These are phyloP conservation scores for Ogataea hybrid DNA, from an alignment of 1,139 yeast species.

Conservation along the genomic window DNA sequence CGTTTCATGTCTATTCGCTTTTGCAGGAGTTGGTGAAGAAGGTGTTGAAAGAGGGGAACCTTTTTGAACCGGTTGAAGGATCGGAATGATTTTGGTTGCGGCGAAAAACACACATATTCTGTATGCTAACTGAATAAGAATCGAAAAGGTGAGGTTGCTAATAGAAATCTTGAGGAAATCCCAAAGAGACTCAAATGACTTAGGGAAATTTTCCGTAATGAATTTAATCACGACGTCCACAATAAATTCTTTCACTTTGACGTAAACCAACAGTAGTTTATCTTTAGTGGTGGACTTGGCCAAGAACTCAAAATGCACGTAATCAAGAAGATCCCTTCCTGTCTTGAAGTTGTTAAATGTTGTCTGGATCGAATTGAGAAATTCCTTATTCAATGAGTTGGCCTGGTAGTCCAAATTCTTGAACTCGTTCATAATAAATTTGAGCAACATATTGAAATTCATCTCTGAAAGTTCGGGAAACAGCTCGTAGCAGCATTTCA, in stretches of 20 bases:
- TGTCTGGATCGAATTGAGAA: slow-evolving; percentile 21
- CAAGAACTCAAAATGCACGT: slow-evolving; percentile 18
- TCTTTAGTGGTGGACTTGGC: slow-evolving; percentile 18
- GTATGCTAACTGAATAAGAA: slow-evolving; percentile 76
- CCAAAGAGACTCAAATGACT: slow-evolving; percentile 62
- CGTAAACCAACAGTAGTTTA: slow-evolving; percentile 16
- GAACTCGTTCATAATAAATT: slow-evolving; percentile 41
- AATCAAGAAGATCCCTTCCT: slow-evolving; percentile 17
- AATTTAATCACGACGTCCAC: slow-evolving; percentile 25
- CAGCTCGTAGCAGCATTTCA: slow-evolving; percentile 86
- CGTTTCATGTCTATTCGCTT: not conserved
- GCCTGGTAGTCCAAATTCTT: slow-evolving; percentile 33
- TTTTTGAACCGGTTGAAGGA: slow-evolving; percentile 43
- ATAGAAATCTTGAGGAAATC: slow-evolving; percentile 68
- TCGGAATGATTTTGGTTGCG: slow-evolving; percentile 91
- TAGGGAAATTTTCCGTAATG: slow-evolving; percentile 44
- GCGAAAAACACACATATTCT: slow-evolving; percentile 87
- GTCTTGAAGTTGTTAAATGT: slow-evolving; percentile 20
- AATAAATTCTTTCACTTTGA: slow-evolving; percentile 20
- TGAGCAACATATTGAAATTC: slow-evolving; percentile 34
- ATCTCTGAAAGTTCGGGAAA: slow-evolving; percentile 74
- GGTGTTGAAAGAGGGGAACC: slow-evolving; percentile 20
- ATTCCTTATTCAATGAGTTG: slow-evolving; percentile 26
- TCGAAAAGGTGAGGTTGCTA: slow-evolving; percentile 77
- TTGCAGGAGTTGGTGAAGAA: slow-evolving; percentile 16